Evolutionary conservation across 371 early-diverging fungal genomes (phyloP).

Genomic region (Parasitella parasitica): DNA sequence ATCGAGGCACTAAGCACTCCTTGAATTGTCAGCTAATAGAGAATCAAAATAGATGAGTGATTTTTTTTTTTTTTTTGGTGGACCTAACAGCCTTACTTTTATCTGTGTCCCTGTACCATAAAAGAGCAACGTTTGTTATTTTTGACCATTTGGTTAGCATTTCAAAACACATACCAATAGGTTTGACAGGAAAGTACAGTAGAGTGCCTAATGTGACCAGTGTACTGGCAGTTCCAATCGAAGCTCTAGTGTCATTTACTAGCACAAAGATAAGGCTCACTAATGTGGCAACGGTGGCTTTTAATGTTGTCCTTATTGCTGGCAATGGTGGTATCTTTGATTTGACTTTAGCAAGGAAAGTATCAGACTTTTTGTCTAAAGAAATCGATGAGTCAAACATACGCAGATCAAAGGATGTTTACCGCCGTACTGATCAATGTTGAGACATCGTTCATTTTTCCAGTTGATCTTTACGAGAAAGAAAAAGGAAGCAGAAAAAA

Average conservation of each 20-base stretch:
- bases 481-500: not conserved
- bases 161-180: slow-evolving; percentile 9
- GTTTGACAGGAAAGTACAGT: slow-evolving; percentile 15
- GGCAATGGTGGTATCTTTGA: slow-evolving; percentile 6
- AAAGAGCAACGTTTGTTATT: too few species aligned
- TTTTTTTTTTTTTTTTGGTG: not conserved
- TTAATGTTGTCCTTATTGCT: slow-evolving; percentile 1
- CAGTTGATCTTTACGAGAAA: not conserved
- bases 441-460: not conserved
- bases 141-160: too few species aligned
- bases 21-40: slow-evolving; percentile 4
- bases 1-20: slow-evolving; percentile 1
- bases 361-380: not conserved
- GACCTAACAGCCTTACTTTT: slow-evolving; percentile 2
- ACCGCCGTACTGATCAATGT: not conserved
- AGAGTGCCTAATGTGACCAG: slow-evolving; percentile 10
- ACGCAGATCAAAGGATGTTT: not conserved
- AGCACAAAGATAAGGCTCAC: slow-evolving; percentile 11
- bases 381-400: not conserved
- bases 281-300: slow-evolving; percentile 8
- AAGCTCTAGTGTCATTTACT: not conserved
- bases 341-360: not conserved
- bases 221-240: slow-evolving; percentile 10
- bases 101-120: slow-evolving; percentile 12
- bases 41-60: not conserved